Conservation (phyloP, 2,329 filamentous ascomycete genomes). For the Fusarium vanettenii region DNA sequence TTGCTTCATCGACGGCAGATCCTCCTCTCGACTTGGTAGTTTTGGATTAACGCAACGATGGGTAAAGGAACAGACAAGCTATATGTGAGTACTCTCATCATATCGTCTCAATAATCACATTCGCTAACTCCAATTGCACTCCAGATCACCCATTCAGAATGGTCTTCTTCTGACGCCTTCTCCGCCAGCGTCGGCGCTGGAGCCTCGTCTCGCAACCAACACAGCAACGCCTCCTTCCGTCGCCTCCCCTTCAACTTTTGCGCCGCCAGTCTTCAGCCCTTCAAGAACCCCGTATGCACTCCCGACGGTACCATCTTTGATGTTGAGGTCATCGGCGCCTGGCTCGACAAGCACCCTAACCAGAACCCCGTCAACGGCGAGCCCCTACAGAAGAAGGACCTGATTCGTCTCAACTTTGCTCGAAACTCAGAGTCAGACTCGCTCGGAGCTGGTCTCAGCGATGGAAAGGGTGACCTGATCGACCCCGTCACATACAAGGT, state of each 20-base stretch:
- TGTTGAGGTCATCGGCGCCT: conserved; percentile 90
- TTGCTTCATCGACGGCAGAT: conserved; percentile 4
- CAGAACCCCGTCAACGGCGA: conserved; percentile 91
- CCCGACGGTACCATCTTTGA: conserved; percentile 90
- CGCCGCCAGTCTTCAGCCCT: conserved; percentile 94
- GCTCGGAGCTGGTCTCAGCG: conserved; percentile 59
- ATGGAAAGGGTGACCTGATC: conserved; percentile 81
- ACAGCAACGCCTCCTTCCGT: conserved; percentile 73
- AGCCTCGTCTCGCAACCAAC: conserved; percentile 64
- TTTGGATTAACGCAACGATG: conserved; percentile 44
- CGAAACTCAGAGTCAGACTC: conserved; percentile 82
- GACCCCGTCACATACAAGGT: conserved; percentile 98
- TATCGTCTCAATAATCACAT: not conserved
- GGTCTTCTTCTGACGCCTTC: conserved; percentile 91
- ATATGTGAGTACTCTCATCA: conserved; percentile 48
- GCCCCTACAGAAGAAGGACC: conserved; percentile 80
- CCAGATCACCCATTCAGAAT: conserved; percentile 94
- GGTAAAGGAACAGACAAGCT: conserved; percentile 60
- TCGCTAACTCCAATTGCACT: conserved; percentile 1
- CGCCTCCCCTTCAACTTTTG: conserved; percentile 98
- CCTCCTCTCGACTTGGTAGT: not conserved
- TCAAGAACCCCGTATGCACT: conserved; percentile 94
- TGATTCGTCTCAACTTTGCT: conserved; percentile 91
- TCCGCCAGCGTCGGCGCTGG: conserved; percentile 81
- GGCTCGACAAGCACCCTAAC: conserved; percentile 87